Base-by-base conservation (phyloP, 345 rosid species). In the Citrus australasica region DNA sequence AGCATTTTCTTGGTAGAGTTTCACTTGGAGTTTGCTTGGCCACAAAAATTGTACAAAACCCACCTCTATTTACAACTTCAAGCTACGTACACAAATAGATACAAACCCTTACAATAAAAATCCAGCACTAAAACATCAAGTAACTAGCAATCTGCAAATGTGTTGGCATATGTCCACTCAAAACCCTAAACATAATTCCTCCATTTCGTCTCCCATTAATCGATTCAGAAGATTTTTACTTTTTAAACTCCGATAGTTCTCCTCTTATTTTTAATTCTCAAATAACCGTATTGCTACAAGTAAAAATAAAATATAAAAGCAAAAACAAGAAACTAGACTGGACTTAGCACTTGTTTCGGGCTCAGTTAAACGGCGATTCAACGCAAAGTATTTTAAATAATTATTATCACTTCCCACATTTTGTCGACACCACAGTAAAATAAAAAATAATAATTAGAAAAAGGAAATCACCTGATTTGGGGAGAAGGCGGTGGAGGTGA, bases 401-500 rank as follows among this genome's bases (percentile, higher is more conserved):
- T 10, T 9, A 25, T 4, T 17, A 6, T 14, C 0, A 33, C 7
- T 16, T 4, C 30, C 35, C n/a, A 21, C 74, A 67, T 67, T 79
- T 67, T 67, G 38, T 40, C 69, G 10, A 61, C 25, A 67, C 17
- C 7, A 66, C 59, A 68, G 22, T 6, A 46, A 24, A 27, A 6
- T 7, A 9, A 33, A 53, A 40, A 27, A 53, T 32, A 5, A 21
- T 69, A 78, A 73, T 1, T 28, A 35, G 25, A 3, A 16, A 58
- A 71, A 42, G 63, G 62, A 76, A 46, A 61, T 82, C 70, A 94
- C 98, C 89, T 86, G 91, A 83, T 89, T 92, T 62, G 94, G 84
- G 76, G 93, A 89, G 84, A 90, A 78, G 79, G 87, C 85, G 48
- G 92, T 80, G 74, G 98, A 92, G 75, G 95, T 89, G 75, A 91